phyloP scores from a whole-genome alignment of 331 rosid genomes.

The Prunus yedoensis region DNA sequence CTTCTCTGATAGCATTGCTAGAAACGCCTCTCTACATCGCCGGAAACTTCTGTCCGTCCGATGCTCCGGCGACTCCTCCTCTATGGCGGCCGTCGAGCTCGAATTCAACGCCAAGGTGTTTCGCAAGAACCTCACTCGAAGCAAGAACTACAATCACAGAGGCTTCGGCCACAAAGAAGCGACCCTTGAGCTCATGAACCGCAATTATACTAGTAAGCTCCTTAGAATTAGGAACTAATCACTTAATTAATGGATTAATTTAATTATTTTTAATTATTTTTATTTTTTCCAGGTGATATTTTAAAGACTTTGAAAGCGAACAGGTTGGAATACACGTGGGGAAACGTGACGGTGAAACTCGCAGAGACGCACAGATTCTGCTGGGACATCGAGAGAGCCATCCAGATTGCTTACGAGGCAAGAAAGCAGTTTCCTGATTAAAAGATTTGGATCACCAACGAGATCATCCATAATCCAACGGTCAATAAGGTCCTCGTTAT shows the following conservation, averaged over 20 bases:
- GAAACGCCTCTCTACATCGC: conserved; percentile 23
- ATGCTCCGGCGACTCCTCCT: conserved; percentile 50
- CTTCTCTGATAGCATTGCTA: conserved; percentile 32
- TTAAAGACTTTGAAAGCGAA: conserved; percentile 78
- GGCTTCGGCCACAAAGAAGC: conserved; percentile 91
- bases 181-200: conserved; percentile 74
- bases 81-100: conserved; percentile 43
- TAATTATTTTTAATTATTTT: too few species aligned
- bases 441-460: conserved; percentile 89
- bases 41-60: conserved; percentile 51
- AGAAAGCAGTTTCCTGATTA: conserved; percentile 85
- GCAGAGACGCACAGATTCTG: conserved; percentile 92
- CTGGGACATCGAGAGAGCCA: conserved; percentile 94
- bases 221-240: not conserved
- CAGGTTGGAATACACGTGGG: conserved; percentile 80
- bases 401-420: conserved; percentile 93
- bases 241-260: not conserved
- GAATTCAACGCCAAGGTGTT: conserved; percentile 82
- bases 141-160: conserved; percentile 76
- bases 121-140: conserved; percentile 80
- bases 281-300: conserved; percentile 51
- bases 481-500: conserved; percentile 64
- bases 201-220: conserved; percentile 72
- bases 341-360: conserved; percentile 74
- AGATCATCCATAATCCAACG: conserved; percentile 93